Base-by-base conservation (phyloP, 352 stramenopile genomes). In the Phytopythium boreale region DNA sequence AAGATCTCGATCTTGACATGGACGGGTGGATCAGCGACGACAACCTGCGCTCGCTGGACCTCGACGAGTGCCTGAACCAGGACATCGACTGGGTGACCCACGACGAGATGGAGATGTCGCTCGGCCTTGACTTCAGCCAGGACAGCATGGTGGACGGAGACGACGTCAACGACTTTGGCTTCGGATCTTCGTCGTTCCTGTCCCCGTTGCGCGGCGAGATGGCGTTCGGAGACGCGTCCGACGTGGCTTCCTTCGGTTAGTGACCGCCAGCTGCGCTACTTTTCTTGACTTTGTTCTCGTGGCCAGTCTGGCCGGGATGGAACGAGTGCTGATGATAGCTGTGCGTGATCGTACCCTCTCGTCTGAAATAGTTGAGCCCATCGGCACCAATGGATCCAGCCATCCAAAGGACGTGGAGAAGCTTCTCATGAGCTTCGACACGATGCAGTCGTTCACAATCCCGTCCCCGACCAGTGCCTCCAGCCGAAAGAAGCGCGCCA, bases 381-480 rank as follows among this genome's bases (percentile, higher is more conserved):
- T 82, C 61, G 73, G 44, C 50, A 52, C 84, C 61, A 70, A 86
- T 56, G 65, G 71, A 67, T 52, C 67, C n/a, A 75, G 59, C 61
- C 75, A 37, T 34, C 57, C 67, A n/a, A 82, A 76, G 67, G 71
- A 90, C 62, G 84, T 80, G 1, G 86, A 94, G 61, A 89, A 87
- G 77, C 79, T 94, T 60, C 71, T 94, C 61, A 94, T 94, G 86
- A 92, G 86, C 69, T 94, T 94, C 66, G 86, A 94, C 61, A 94
- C 86, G 46, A 94, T 94, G 86, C 74, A 80, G 61, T 78, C 77
- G 20, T 94, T 92, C 60, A 87, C 77, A 49, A 88, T 90, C 59
- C 86, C 86, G 56, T 94, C 86, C 31, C 86, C 86, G 9, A 92
- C 84, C 22, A 89, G 71, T 59, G 76, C 71, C 47, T 84, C 80